Base-by-base conservation (phyloP, 2,329 filamentous ascomycete genomes). In the Graphiopsis chlorocephala region DNA sequence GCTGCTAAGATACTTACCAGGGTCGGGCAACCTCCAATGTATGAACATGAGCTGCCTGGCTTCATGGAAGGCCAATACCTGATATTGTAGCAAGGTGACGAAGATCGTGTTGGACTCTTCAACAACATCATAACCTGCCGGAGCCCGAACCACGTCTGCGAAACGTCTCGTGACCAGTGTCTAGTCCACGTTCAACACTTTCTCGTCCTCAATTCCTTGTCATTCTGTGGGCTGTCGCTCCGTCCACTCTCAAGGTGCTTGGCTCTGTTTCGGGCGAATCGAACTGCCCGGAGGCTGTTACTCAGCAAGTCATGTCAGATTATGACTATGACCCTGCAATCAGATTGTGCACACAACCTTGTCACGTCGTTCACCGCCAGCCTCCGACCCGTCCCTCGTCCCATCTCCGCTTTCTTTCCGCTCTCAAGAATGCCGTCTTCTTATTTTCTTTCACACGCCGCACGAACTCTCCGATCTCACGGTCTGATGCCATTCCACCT, bases 301-400 rank as follows among this genome's bases (percentile, higher is more conserved):
- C 38, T 45, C 8, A 23, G 10, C 4, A 45, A 20, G n/a, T 45
- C 38, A 12, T 20, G 12, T 45, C 38, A n/a, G n/a, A n/a, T n/a
- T n/a, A n/a, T n/a, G n/a, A n/a, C 2, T 4, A 45, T 45, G 38
- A 45, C 38, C 23, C 1, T 45, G 38, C 38, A 11, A 20, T 12
- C 23, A n/a, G 38, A 23, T 45, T 45, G 10, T 45, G 38, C 38
- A 23, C 38, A 45, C 8, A 45, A 12, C 8, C 4, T 45, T n/a
- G 15, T 31, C 26, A 12, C 23, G 25, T 45, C 20, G 23, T 45
- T 87, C 81, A 94, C 73, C 94, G 86, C 95, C 95, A 98, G 0
- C 95, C 95, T 12, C 94, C 94, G 35, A 98, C 94, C 70, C 94
- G 84, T 26, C 94, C 93, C 78, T 98, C 94, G 76, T 98, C 95